phyloP scores from a whole-genome alignment of 148 eudicot species.

The Mesembryanthemum crystallinum region DNA sequence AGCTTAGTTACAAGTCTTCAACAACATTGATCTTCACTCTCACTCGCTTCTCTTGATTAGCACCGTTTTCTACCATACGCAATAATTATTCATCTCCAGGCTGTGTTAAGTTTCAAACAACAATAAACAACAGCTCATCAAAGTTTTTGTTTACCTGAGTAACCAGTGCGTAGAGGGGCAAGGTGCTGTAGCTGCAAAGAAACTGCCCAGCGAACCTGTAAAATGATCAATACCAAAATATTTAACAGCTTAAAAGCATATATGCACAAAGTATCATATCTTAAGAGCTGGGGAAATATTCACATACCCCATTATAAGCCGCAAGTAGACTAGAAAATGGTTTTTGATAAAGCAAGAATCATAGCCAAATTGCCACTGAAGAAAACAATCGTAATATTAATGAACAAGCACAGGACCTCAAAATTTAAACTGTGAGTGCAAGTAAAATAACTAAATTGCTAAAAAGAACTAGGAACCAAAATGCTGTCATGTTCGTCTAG shows the following conservation, averaged over 20 bases:
- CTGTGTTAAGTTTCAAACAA: background rate
- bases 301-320: conserved; percentile 81
- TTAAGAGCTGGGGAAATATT: background rate
- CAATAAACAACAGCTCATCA: conserved; percentile 1
- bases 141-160: conserved; percentile 67
- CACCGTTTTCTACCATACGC: background rate
- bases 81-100: background rate
- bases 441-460: background rate
- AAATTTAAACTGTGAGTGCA: background rate
- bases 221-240: background rate
- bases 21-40: background rate
- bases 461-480: conserved; percentile 3
- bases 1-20: background rate
- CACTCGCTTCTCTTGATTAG: background rate
- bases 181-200: conserved; percentile 95
- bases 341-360: conserved; percentile 87
- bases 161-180: conserved; percentile 92
- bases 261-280: conserved; percentile 2
- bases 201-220: conserved; percentile 90
- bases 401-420: background rate
- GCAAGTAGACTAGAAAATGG: conserved; percentile 74
- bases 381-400: conserved; percentile 18
- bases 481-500: background rate
- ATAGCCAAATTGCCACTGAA: conserved; percentile 98
- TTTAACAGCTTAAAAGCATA: background rate